Percentiles rank a stretch among this genome's conserved stretches.
These are phyloP conservation scores for Tricladium varicosporioides DNA, from an alignment of 2,329 filamentous ascomycete species.

Conservation along the genomic window DNA sequence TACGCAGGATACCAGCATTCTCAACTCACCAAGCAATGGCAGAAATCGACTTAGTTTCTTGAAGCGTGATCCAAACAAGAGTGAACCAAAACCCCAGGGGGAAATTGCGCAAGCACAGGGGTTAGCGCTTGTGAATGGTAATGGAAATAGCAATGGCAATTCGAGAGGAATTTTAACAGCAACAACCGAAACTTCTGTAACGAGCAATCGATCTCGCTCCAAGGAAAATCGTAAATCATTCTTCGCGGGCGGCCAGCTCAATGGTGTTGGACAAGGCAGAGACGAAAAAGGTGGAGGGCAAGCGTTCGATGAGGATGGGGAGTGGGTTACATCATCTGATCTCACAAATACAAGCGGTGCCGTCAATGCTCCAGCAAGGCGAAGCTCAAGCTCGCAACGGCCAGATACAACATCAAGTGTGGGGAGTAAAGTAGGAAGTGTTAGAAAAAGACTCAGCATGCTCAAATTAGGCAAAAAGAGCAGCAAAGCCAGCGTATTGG, in stretches of 20 bases:
- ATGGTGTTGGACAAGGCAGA: background rate
- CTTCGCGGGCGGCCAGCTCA: constrained; percentile 14
- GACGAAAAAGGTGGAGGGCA: too few species aligned
- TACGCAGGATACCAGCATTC: constrained; percentile 25
- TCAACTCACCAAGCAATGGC: constrained; percentile 20
- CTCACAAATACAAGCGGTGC: background rate
- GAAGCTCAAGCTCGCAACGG: constrained; percentile 22
- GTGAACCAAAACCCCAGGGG: background rate
- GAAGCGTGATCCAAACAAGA: constrained; percentile 5
- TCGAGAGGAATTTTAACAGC: background rate
- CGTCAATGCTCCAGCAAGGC: constrained; percentile 5
- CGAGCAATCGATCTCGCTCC: constrained; percentile 3
- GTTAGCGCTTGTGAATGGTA: constrained; percentile 7
- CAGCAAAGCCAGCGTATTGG: constrained; percentile 33
- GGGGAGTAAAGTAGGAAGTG: constrained; percentile 32
- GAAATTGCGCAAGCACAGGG: background rate
- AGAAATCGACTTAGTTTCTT: constrained; percentile 23
- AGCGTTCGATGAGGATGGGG: constrained; percentile 5
- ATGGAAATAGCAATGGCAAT: constrained; percentile 4
- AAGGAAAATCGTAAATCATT: constrained; percentile 25
- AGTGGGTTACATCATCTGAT: constrained; percentile 39
- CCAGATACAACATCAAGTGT: constrained; percentile 22
- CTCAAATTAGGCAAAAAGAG: constrained; percentile 36
- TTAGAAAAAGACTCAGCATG: constrained; percentile 33
- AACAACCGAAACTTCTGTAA: background rate